Evolutionary conservation across 345 rosid genomes (phyloP).

Genomic region (Pugionium dolabratum): DNA sequence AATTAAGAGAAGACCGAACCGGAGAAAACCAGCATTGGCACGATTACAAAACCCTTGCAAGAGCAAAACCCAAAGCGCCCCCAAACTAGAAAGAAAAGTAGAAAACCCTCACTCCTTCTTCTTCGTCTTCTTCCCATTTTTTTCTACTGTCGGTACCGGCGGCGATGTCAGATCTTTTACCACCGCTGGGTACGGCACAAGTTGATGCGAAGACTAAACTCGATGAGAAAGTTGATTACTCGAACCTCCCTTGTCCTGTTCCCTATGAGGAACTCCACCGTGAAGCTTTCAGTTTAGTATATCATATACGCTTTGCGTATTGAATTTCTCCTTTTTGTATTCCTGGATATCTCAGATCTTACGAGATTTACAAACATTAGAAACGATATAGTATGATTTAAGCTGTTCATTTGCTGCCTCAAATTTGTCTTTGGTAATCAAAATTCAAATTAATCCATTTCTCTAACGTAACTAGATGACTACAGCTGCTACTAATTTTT

Average conservation of each 20-base stretch:
- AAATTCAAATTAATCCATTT: background rate
- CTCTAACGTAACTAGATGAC: background rate
- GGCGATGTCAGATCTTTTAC: slow-evolving; percentile 58
- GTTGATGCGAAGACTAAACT: slow-evolving; percentile 41
- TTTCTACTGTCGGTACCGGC: slow-evolving; percentile 23
- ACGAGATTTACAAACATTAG: slow-evolving; percentile 12
- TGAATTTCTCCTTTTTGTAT: background rate
- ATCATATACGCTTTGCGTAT: background rate
- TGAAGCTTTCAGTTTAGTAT: slow-evolving; percentile 77
- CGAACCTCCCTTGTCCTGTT: slow-evolving; percentile 82
- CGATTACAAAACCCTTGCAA: slow-evolving; percentile 36
- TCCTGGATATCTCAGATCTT: slow-evolving; percentile 4
- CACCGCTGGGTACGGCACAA: slow-evolving; percentile 42
- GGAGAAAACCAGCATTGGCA: slow-evolving; percentile 18
- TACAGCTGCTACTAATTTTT: background rate
- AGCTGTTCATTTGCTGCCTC: background rate
- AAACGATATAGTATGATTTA: slow-evolving; percentile 5
- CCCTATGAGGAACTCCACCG: slow-evolving; percentile 94
- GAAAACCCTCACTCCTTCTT: slow-evolving; percentile 18
- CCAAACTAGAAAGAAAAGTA: slow-evolving; percentile 3
- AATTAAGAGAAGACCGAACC: slow-evolving; percentile 5
- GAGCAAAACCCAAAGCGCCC: slow-evolving; percentile 28
- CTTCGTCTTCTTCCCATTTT: background rate
- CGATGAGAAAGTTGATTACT: slow-evolving; percentile 66
- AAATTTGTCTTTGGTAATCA: background rate